Base-by-base conservation (phyloP, 2,329 filamentous ascomycete species). In the Aspergillaceae sp. region DNA sequence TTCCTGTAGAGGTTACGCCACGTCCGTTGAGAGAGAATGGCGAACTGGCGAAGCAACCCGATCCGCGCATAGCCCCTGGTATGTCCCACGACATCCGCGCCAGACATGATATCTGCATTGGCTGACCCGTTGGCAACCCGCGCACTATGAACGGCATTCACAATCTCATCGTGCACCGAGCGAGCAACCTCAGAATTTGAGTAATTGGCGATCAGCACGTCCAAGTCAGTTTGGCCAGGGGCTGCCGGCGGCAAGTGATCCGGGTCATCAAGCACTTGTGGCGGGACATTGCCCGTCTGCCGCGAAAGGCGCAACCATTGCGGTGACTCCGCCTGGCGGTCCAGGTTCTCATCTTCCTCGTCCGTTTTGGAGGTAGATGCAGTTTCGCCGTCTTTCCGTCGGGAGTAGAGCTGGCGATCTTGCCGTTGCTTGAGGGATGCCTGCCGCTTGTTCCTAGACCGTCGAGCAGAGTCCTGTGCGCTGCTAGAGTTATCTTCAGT, bases 1-100 rank as follows among this genome's bases (percentile, higher is more conserved):
- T 98, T 96, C 47, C 92, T 83, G 72, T 98, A 97, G 5, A 98
- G 76, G 62, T 98, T 98, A 62, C 86, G 89, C 91, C 91, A 98
- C 0, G 92, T 98, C 40, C 92, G 82, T 58, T 83, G 78, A 0
- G 91, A 94, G 8, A 98, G 74, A 56, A 98, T 96, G 45, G 83
- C 62, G 67, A 98, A 97, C 66, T 98, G 92, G 38, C 84, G 77
- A 6, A 78, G 59, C 54, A 90, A 83, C 41, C 91, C 83, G 47
- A 96, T 77, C 48, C 92, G 87, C 47, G 82, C 79, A 66, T 94
- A 96, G 11, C 87, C 86, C 61, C 82, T 86, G 51, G 91, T 81
- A 55, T 88, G 79, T 6, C 77, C 78, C 43, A 76, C 77, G 2
- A 56, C 48, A 38, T 38, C 19, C 27, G 61, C 50, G 38, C 66